These are phyloP conservation scores for Pythium guiyangense DNA, from an alignment of 352 stramenopile species.

Conservation along the genomic window DNA sequence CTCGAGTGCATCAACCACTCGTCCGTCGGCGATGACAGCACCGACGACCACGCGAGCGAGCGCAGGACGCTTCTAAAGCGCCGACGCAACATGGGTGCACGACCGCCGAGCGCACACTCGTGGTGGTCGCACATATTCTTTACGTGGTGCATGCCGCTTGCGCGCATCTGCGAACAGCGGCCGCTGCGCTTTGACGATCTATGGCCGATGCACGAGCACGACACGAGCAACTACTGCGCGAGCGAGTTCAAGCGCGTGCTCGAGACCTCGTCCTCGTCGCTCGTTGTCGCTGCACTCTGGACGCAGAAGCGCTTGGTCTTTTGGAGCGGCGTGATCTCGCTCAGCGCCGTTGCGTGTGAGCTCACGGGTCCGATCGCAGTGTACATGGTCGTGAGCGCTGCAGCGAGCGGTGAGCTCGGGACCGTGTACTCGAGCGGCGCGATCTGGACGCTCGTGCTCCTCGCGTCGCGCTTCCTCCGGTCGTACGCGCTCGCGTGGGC, in stretches of 20 bases:
- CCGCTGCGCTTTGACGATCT: constrained; percentile 26
- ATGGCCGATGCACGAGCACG: constrained; percentile 23
- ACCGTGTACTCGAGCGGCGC: constrained; percentile 20
- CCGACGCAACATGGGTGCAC: neutral
- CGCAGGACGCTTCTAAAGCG: constrained; percentile 1
- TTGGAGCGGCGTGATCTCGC: constrained; percentile 23
- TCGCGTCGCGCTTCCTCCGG: constrained; percentile 24
- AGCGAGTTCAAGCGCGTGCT: constrained; percentile 18
- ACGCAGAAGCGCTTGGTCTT: constrained; percentile 20
- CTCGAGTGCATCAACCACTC: neutral
- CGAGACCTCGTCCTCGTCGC: constrained; percentile 12
- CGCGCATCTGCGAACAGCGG: constrained; percentile 17
- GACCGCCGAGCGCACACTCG: neutral
- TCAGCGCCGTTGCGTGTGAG: constrained; percentile 25
- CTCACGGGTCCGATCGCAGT: constrained; percentile 23
- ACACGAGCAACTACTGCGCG: constrained; percentile 17
- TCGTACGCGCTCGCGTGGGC: constrained; percentile 27
- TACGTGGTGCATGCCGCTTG: constrained; percentile 25
- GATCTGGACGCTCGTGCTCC: constrained; percentile 25
- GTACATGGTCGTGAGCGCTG: constrained; percentile 20
- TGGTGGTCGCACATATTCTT: constrained; percentile 32
- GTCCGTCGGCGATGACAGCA: neutral
- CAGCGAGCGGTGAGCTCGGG: constrained; percentile 17
- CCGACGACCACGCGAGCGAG: neutral
- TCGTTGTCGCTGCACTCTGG: constrained; percentile 19